Conservation (phyloP, 1,139 yeast species). For the Protomyces arabidopsidicola region DNA sequence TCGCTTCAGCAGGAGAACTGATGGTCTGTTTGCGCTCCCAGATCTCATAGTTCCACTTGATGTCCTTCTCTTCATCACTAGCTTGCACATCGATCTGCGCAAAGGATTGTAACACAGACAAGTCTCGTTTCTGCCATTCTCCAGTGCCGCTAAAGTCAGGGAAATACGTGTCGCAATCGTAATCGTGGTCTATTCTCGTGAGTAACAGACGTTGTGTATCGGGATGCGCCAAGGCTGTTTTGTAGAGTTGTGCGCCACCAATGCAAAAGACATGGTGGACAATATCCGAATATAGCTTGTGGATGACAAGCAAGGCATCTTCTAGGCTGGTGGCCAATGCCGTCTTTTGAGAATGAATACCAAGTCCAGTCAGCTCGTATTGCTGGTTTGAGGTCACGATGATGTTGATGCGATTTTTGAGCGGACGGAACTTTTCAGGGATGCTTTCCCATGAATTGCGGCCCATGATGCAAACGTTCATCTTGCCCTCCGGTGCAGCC, state of each 20-base stretch:
- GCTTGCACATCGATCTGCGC: not conserved
- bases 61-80: constrained; percentile 1
- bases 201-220: constrained; percentile 57
- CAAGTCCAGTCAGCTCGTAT: constrained; percentile 14
- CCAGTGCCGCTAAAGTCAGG: constrained; percentile 33
- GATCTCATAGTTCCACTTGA: constrained; percentile 16
- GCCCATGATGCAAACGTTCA: constrained; percentile 92
- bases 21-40: constrained; percentile 14
- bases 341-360: constrained; percentile 5
- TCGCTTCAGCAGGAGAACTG: not conserved
- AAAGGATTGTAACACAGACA: constrained; percentile 1
- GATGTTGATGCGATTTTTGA: constrained; percentile 69
- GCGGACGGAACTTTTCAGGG: constrained; percentile 76
- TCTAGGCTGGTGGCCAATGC: constrained; percentile 18
- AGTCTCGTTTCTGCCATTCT: not conserved
- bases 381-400: constrained; percentile 49
- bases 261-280: constrained; percentile 58
- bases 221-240: constrained; percentile 48
- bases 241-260: constrained; percentile 90
- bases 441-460: constrained; percentile 94
- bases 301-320: constrained; percentile 14
- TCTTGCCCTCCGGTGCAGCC: constrained; percentile 35
- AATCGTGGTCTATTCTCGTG: constrained; percentile 57
- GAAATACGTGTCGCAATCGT: constrained; percentile 60
- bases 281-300: constrained; percentile 16